Base-by-base conservation (phyloP, 352 stramenopile genomes). In the Thalassiosira mediterranea region DNA sequence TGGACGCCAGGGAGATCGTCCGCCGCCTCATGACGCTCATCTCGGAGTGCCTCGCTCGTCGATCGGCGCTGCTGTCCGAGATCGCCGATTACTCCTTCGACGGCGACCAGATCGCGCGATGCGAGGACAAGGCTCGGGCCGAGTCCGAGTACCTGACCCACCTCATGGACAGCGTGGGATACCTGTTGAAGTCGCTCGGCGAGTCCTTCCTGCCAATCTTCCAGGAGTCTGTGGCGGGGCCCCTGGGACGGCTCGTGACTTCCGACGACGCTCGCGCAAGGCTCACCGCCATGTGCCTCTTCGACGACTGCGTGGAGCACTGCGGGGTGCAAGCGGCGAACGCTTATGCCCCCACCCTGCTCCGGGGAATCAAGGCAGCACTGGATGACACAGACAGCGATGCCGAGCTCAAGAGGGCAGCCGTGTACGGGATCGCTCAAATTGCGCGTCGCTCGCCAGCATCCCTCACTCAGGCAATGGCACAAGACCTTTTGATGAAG, bases 261-360 rank as follows among this genome's bases (percentile, higher is more conserved):
- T 48, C 46, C 17, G 11, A 59, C 57, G 83, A 90, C 66, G 29
- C 76, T 42, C 68, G 79, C 21, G 83, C 83, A 21, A 76, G 74
- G 21, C 62, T 88, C 31, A 71, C 81, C 52, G 76, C 84, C 8
- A 63, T 91, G 42, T 89, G 80, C 42, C 72, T 91, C 3, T 91
- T 90, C 72, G 87, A 90, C 63, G 87, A 93, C 54, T 85, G 76
- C 53, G 82, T 93, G n/a, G 87, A 91, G 48, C 73, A 87, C 66
- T 89, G 83, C 59, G 84, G 87, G 40, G 25, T 48, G 15, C 40
- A 75, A 17, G 74, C 76, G 23, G 80, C 80, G 17, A 64, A 66
- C 13, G 70, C 44, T 21, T 79, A 89, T 46, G 69, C 73, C 47
- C 76, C 65, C 3, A 19, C 44, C 11, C 57, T 93, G 11, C 25